Conservation (phyloP, 208 protist genomes). For the Trypanosoma scelopori region DNA sequence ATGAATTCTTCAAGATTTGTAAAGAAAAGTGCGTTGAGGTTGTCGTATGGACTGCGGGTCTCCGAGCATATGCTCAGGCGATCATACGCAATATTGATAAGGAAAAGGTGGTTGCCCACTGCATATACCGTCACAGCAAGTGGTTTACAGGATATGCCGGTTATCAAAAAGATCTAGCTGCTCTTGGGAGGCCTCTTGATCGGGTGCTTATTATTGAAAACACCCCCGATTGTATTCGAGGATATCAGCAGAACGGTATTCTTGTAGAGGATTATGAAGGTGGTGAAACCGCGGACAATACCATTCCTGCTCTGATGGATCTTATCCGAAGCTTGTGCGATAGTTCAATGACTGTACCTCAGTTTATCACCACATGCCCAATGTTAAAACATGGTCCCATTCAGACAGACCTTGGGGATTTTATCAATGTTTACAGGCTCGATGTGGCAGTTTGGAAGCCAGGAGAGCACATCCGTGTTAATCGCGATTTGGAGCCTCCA, state of each 20-base stretch:
- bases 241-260: constrained; percentile 91
- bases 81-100: constrained; percentile 93
- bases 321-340: constrained; percentile 74
- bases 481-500: constrained; percentile 59
- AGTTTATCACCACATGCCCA: constrained; percentile 80
- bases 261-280: constrained; percentile 93
- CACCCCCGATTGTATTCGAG: constrained; percentile 92
- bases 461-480: constrained; percentile 70
- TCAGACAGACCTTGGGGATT: constrained; percentile 91
- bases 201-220: constrained; percentile 92
- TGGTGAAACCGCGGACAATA: constrained; percentile 83
- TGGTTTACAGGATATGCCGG: constrained; percentile 93
- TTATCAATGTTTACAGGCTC: constrained; percentile 87
- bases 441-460: constrained; percentile 80
- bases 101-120: constrained; percentile 78
- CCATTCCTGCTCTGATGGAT: constrained; percentile 83
- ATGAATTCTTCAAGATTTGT: constrained; percentile 88
- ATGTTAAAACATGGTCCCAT: constrained; percentile 71
- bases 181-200: constrained; percentile 85
- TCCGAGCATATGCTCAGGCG: constrained; percentile 91
- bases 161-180: constrained; percentile 90
- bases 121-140: constrained; percentile 93
- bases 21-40: constrained; percentile 86
- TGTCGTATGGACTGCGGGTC: constrained; percentile 91
- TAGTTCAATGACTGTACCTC: constrained; percentile 83